Evolutionary conservation across 2,329 filamentous ascomycete species (phyloP).

Genomic region (Neofusicoccum parvum): DNA sequence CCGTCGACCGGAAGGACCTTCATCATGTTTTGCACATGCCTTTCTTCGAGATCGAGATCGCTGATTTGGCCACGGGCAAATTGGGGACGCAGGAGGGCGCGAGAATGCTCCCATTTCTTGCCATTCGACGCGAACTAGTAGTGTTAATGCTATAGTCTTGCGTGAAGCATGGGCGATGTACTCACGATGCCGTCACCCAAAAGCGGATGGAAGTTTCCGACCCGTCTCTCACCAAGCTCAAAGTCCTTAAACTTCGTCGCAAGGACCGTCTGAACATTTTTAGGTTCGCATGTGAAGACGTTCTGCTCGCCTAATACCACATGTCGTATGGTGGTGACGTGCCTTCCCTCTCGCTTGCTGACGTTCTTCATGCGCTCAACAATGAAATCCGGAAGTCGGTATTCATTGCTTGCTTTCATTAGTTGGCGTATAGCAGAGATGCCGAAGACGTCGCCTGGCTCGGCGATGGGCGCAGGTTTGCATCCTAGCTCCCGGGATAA

Average conservation of each 20-base stretch:
- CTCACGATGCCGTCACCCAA: constrained; percentile 45
- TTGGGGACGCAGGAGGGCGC: constrained; percentile 56
- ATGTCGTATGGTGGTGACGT: constrained; percentile 33
- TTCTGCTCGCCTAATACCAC: constrained; percentile 45
- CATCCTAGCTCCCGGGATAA: constrained; percentile 48
- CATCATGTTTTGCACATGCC: constrained; percentile 60
- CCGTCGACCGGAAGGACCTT: constrained; percentile 53
- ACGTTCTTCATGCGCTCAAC: constrained; percentile 29
- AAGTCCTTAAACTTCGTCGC: constrained; percentile 52
- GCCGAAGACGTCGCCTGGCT: constrained; percentile 57
- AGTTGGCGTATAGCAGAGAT: constrained; percentile 51
- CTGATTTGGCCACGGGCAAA: constrained; percentile 56
- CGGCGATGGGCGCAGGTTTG: constrained; percentile 44
- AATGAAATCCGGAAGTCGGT: constrained; percentile 35
- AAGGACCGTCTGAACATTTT: constrained; percentile 52
- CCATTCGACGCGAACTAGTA: constrained; percentile 49
- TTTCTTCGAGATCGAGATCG: constrained; percentile 61
- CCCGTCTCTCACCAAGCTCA: constrained; percentile 40
- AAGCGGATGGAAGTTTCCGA: constrained; percentile 41
- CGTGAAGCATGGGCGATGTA: background rate
- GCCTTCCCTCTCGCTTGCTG: constrained; percentile 26
- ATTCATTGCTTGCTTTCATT: constrained; percentile 39
- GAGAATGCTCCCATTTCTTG: constrained; percentile 40
- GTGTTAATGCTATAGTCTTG: no score
- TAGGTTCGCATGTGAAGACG: constrained; percentile 49